Evolutionary conservation across 352 stramenopile genomes (phyloP), one percentile per base, ranked within the genome.

Genomic region (Phytophthora hibernalis): DNA sequence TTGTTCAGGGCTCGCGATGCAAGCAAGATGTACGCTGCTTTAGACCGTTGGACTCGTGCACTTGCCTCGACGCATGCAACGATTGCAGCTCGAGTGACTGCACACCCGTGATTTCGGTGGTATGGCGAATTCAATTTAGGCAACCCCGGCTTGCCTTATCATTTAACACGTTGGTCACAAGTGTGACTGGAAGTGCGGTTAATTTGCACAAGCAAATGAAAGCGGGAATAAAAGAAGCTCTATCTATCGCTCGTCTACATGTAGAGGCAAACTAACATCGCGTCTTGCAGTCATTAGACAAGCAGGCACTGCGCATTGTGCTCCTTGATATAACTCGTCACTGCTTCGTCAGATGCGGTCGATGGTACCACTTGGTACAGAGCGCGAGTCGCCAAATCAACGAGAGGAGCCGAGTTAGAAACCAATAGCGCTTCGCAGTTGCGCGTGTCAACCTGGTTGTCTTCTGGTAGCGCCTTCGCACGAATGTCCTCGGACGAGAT

Each of bases 11-110:
- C 70, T n/a, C 80, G 71, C 35, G 77, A 91, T 58, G 74, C 72
- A 61, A 73, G 72, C 51, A 92, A 92, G 59, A 88, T 79, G 44
- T 88, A 85, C 33, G 83, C 92, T n/a, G 82, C 85, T 1, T 76
- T 93, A 38, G 75, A 87, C 35, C 78, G 73, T 48, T 93, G 83
- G 83, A 87, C 82, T 30, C 50, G 62, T 21, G 74, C 80, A 45
- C 74, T 93, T 26, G 65, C 78, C 26, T 77, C 76, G 26, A 73
- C 79, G 18, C 83, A 93, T 68, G 54, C 70, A 58, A 72, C 73
- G 4, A 79, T 89, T 30, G 63, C 56, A 15, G 56, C 78, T 21
- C 82, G 82, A 13, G 63, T 90, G 45, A 51, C 42, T 15, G 47
- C 52, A 42, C 70, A 80, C 48, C 45, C 28, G 10, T 79, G 54